A percentile compares a stretch with the other conserved stretches of the same genome.
phyloP scores from a whole-genome alignment of 2,329 filamentous ascomycete species.

The Paraphoma chrysanthemicola region DNA sequence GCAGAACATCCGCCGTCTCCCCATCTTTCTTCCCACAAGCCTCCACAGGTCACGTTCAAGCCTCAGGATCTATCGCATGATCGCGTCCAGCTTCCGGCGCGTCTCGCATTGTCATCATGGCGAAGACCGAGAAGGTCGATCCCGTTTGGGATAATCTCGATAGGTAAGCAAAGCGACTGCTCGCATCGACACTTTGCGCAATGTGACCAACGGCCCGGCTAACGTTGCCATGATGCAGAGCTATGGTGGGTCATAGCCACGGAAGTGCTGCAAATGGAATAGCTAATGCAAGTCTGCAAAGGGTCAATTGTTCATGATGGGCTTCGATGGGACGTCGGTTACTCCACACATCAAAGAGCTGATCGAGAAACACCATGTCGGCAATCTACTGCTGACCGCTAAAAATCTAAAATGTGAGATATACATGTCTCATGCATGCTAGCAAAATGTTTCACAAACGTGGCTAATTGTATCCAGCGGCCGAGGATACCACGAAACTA shows the following conservation, averaged over 20 bases:
- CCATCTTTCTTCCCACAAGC: conserved; percentile 42
- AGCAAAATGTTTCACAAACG: conserved; percentile 8
- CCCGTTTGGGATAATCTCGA: conserved; percentile 75
- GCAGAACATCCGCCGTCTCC: conserved; percentile 32
- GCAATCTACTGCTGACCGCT: conserved; percentile 82
- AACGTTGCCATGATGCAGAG: conserved; percentile 49
- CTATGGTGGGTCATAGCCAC: conserved; percentile 48
- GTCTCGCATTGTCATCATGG: conserved; percentile 61
- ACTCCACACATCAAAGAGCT: conserved; percentile 82
- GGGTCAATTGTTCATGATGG: conserved; percentile 82
- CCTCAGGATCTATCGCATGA: conserved; percentile 33
- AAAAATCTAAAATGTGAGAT: conserved; percentile 82
- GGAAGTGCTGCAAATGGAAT: conserved; percentile 20
- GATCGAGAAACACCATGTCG: conserved; percentile 85
- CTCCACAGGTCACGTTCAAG: conserved; percentile 43
- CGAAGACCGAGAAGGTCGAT: conserved; percentile 53
- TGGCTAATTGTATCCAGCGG: conserved; percentile 65
- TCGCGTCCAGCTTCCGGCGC: conserved; percentile 30
- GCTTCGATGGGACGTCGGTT: conserved; percentile 83
- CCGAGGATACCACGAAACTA: conserved; percentile 84
- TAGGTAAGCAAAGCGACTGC: conserved; percentile 63
- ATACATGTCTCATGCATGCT: conserved; percentile 11
- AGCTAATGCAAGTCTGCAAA: conserved; percentile 60
- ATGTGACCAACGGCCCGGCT: conserved; percentile 40
- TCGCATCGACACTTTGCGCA: conserved; percentile 25